Evolutionary conservation across 164 flowering plant genomes (phyloP).

Genomic region (Magnolia kwangsiensis): DNA sequence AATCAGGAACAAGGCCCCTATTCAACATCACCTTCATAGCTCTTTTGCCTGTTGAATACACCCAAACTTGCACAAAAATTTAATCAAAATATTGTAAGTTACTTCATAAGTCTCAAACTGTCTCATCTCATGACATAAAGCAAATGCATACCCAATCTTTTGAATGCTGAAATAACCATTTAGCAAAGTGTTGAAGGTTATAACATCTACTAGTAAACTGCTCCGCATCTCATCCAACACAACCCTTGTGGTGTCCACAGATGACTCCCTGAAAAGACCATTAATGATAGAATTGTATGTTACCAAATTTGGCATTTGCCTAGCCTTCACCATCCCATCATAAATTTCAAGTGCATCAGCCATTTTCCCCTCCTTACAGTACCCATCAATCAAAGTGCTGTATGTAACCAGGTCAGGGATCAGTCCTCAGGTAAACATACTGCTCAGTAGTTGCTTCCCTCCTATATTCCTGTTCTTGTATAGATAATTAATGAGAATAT

Average conservation of each 20-base stretch:
- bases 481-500: constrained; percentile 37
- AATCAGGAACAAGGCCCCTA: constrained; percentile 33
- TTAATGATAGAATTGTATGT: constrained; percentile 36
- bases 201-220: constrained; percentile 16
- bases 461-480: constrained; percentile 25
- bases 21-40: constrained; percentile 29
- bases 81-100: constrained; percentile 34
- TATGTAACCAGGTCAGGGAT: constrained; percentile 38
- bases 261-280: constrained; percentile 29
- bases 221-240: constrained; percentile 19
- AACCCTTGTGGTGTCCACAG: constrained; percentile 17
- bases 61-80: constrained; percentile 35
- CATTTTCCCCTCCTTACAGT: constrained; percentile 30
- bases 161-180: constrained; percentile 26
- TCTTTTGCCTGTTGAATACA: constrained; percentile 31
- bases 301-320: constrained; percentile 26
- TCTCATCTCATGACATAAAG: constrained; percentile 22
- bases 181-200: constrained; percentile 38
- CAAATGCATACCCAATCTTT: constrained; percentile 27
- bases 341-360: constrained; percentile 35
- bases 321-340: constrained; percentile 24
- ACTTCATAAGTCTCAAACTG: constrained; percentile 20
- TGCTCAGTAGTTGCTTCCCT: constrained; percentile 34
- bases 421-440: constrained; percentile 35
- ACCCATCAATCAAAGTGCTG: constrained; percentile 38